Percentiles rank a stretch among this genome's conserved stretches.
Evolutionary conservation across 2,329 filamentous ascomycete species (phyloP).

Genomic region (Neurospora sp.): DNA sequence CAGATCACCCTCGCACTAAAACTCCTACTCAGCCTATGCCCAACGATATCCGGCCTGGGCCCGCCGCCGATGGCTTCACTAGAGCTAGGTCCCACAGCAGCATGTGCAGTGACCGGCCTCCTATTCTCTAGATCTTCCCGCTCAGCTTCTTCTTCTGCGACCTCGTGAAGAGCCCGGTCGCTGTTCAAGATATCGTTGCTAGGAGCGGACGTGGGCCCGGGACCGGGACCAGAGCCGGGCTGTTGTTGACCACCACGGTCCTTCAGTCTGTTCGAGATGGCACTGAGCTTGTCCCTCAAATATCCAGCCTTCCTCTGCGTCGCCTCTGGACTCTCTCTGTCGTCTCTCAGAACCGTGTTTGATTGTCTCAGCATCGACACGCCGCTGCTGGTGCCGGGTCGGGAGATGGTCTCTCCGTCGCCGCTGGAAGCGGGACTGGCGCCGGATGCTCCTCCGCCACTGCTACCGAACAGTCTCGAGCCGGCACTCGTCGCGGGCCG

Average conservation of each 20-base stretch:
- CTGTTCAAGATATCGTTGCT: neutral
- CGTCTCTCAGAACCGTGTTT: conserved; percentile 5
- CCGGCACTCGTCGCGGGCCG: conserved; percentile 16
- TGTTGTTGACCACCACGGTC: conserved; percentile 5
- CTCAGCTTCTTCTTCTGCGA: neutral
- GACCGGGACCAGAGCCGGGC: neutral
- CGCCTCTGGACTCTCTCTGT: conserved; percentile 6
- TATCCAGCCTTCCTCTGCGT: conserved; percentile 21
- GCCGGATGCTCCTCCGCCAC: neutral
- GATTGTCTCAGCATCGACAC: conserved; percentile 19
- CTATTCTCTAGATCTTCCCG: neutral
- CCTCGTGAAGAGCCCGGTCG: neutral
- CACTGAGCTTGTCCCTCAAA: conserved; percentile 27
- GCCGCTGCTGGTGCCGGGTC: conserved; percentile 13
- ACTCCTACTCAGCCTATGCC: neutral
- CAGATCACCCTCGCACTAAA: neutral
- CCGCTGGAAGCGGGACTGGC: neutral
- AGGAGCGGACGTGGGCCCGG: neutral
- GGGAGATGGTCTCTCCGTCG: neutral
- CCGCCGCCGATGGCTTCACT: neutral
- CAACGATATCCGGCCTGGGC: neutral
- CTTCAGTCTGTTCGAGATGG: conserved; percentile 18
- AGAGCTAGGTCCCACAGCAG: neutral
- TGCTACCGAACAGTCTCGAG: conserved; percentile 13
- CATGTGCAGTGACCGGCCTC: neutral